Evolutionary conservation across 805 yeast species (phyloP), one percentile per base, ranked within the genome.

Genomic region (Kregervanrija delftensis): DNA sequence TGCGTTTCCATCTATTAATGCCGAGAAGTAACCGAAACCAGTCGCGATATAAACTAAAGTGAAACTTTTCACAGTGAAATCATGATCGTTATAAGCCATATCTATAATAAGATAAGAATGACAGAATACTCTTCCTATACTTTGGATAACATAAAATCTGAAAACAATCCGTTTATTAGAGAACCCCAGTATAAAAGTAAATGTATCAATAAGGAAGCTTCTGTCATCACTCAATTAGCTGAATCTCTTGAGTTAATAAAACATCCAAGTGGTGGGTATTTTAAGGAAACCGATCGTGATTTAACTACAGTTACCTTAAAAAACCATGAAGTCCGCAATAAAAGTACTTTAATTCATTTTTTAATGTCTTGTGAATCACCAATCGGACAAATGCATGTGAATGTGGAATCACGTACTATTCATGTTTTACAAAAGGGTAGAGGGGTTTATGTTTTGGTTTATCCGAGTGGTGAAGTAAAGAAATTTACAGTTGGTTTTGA

Each of bases 231-330:
- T 17, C 49, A 56, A n/a, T 49, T 74, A 14, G 70, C 72, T 37
- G 48, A 61, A 10, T 58, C 64, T 9, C 59, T 71, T 40, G 49
- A 60, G 4, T 55, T 76, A 15, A 53, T 62, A 8, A 66, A 67
- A 15, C 82, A 77, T 55, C 71, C 65, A 43, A 82, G 77, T 57
- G 82, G 81, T 40, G 83, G 82, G 0, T 77, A 70, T 52, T 77
- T 70, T 55, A 73, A 65, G 41, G 81, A 77, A 49, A 77, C 83
- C 1, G 81, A 76, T 50, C 66, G 79, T 46, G 69, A 79, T 8
- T 13, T n/a, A 5, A 39, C 45, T 16, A 14, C 6, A 12, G 40
- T 11, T 32, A 3, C 13, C n/a, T 37, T 30, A 2, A 33, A 32
- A 22, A 28, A 12, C 10, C 41, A 15, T 32, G n/a, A 37, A 3